Conservation (phyloP, 345 rosid genomes). For the Lumnitzera racemosa region DNA sequence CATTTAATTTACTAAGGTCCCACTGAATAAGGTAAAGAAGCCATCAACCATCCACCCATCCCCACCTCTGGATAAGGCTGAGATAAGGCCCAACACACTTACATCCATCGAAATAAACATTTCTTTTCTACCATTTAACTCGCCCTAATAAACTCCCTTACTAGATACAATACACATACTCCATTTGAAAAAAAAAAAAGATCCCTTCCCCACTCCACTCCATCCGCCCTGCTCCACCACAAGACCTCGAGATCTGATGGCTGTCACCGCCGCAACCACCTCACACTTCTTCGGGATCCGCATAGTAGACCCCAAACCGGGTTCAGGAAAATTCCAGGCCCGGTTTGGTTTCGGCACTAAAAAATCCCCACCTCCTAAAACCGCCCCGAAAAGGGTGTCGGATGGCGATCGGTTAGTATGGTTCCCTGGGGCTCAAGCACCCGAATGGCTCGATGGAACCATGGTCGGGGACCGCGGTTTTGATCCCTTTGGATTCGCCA, state of each 20-base stretch:
- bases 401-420: slow-evolving; percentile 47
- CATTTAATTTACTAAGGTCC: slow-evolving; percentile 8
- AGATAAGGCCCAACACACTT: slow-evolving; percentile 32
- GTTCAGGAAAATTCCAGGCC: slow-evolving; percentile 41
- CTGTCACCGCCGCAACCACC: slow-evolving; percentile 37
- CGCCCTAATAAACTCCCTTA: background rate
- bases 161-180: background rate
- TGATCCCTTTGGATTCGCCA: slow-evolving; percentile 75
- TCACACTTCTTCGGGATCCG: slow-evolving; percentile 53
- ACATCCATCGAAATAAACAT: slow-evolving; percentile 4
- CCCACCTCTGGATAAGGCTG: slow-evolving; percentile 32
- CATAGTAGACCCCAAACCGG: slow-evolving; percentile 17
- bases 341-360: slow-evolving; percentile 43
- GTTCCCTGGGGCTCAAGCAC: slow-evolving; percentile 65
- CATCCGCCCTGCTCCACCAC: background rate
- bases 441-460: slow-evolving; percentile 73
- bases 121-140: background rate
- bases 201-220: background rate
- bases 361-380: slow-evolving; percentile 20
- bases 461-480: slow-evolving; percentile 88
- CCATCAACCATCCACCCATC: slow-evolving; percentile 26
- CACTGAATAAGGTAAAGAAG: slow-evolving; percentile 17
- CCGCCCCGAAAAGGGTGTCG: slow-evolving; percentile 22
- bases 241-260: slow-evolving; percentile 20
- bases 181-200: too few species aligned